phyloP scores from a whole-genome alignment of 805 yeast genomes.

The Metschnikowia anglica region DNA sequence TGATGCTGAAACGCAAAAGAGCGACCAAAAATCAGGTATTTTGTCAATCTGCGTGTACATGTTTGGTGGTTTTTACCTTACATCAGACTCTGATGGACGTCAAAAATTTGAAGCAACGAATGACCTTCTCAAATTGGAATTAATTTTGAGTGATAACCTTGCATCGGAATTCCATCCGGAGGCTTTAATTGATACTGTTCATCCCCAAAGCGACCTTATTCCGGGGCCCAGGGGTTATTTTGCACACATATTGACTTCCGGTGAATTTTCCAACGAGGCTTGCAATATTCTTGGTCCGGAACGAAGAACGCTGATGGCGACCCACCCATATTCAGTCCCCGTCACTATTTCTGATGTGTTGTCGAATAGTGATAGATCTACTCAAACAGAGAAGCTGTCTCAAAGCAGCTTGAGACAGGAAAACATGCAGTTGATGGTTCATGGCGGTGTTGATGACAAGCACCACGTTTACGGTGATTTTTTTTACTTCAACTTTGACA shows the following conservation, averaged over 20 bases:
- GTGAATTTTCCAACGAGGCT: constrained; percentile 4
- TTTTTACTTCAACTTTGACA: constrained; percentile 32
- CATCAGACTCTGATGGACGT: constrained; percentile 15
- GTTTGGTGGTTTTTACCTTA: constrained; percentile 39
- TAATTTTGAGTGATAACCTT: constrained; percentile 24
- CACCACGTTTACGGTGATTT: constrained; percentile 33
- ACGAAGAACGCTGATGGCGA: neutral
- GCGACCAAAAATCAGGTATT: constrained; percentile 19
- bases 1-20: constrained; percentile 5
- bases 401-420: neutral
- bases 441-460: constrained; percentile 41
- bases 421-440: constrained; percentile 30
- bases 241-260: constrained; percentile 31
- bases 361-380: neutral
- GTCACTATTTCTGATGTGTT: neutral
- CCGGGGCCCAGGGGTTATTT: constrained; percentile 43
- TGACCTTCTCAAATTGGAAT: constrained; percentile 37
- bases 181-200: constrained; percentile 21
- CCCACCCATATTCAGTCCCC: neutral
- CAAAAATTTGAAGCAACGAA: constrained; percentile 30
- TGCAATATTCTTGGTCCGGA: constrained; percentile 9
- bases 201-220: constrained; percentile 18
- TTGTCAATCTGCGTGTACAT: constrained; percentile 31
- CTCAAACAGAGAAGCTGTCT: constrained; percentile 20
- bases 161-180: constrained; percentile 22